A percentile compares a stretch with the other conserved stretches of the same genome.
phyloP scores from a whole-genome alignment of 2,329 filamentous ascomycete species.

The Claviceps digitariae region DNA sequence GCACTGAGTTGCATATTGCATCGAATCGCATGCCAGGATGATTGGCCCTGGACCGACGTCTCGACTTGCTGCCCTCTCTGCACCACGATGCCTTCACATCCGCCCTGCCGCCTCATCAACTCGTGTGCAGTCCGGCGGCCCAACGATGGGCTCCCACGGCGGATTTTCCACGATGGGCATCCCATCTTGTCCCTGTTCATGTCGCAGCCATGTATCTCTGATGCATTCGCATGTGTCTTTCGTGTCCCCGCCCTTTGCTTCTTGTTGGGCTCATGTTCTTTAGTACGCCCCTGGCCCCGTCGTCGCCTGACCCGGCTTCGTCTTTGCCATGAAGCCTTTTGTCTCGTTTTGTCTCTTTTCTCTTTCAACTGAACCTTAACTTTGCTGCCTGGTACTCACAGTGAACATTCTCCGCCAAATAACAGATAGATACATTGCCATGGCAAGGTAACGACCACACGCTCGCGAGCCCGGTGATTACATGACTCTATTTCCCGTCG shows the following conservation, averaged over 20 bases:
- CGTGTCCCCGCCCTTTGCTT: not conserved
- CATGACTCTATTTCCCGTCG: no score
- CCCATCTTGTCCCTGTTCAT: not conserved
- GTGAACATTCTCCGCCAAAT: not conserved
- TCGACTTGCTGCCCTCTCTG: not conserved
- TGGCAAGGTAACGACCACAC: not conserved
- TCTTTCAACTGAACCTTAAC: not conserved
- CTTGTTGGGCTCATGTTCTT: not conserved
- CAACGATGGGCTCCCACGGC: conserved; percentile 2
- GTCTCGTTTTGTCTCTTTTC: no score
- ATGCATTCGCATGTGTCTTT: not conserved
- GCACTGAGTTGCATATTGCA: no score
- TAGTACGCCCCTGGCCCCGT: not conserved
- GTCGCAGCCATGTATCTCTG: not conserved
- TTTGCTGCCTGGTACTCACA: not conserved
- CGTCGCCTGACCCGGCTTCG: no score
- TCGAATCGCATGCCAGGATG: no score
- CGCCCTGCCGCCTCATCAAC: not conserved
- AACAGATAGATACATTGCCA: not conserved
- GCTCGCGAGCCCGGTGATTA: no score
- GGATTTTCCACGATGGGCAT: not conserved
- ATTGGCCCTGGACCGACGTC: no score
- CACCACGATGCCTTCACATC: not conserved
- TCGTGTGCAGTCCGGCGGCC: not conserved
- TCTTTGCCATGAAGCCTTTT: not conserved